A percentile compares a stretch with the other conserved stretches of the same genome.
Conservation (phyloP, 257 asterid species). For the Cordia subcordata region DNA sequence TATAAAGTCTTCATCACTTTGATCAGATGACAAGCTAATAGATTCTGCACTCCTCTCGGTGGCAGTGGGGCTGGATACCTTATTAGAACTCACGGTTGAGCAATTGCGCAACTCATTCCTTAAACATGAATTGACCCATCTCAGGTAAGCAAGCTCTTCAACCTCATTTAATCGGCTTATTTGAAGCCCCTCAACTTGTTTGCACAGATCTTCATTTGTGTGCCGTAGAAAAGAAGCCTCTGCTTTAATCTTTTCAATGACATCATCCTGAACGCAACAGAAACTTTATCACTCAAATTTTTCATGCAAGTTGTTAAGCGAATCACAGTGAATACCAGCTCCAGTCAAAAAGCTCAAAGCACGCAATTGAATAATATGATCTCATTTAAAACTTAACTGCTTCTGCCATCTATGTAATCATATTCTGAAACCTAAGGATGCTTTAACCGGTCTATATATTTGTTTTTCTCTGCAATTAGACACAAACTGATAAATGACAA, state of each 20-base stretch:
- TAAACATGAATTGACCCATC: conserved; percentile 90
- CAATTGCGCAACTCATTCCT: conserved; percentile 60
- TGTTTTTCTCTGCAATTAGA: too few relatives aligned
- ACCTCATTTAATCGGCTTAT: conserved; percentile 83
- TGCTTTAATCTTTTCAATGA: conserved; percentile 59
- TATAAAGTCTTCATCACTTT: conserved; percentile 45
- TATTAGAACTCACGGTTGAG: conserved; percentile 33
- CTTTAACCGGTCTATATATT: too few relatives aligned
- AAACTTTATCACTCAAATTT: background rate
- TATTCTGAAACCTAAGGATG: too few relatives aligned
- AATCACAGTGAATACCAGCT: background rate
- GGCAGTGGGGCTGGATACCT: conserved; percentile 37
- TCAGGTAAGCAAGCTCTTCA: conserved; percentile 85
- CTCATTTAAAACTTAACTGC: too few relatives aligned
- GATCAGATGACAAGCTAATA: conserved; percentile 46
- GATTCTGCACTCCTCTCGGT: conserved; percentile 52
- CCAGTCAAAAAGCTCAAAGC: background rate
- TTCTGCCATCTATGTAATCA: too few relatives aligned
- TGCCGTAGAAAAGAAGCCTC: conserved; percentile 72
- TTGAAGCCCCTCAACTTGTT: conserved; percentile 96
- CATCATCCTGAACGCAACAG: conserved; percentile 38
- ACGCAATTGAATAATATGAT: too few relatives aligned
- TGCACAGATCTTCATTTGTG: conserved; percentile 75
- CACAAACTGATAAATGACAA: too few relatives aligned
- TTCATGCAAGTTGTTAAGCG: background rate